Evolutionary conservation across 2,329 filamentous ascomycete genomes (phyloP), one percentile per base, ranked within the genome.

Genomic region (Lasiodiplodia sp.): DNA sequence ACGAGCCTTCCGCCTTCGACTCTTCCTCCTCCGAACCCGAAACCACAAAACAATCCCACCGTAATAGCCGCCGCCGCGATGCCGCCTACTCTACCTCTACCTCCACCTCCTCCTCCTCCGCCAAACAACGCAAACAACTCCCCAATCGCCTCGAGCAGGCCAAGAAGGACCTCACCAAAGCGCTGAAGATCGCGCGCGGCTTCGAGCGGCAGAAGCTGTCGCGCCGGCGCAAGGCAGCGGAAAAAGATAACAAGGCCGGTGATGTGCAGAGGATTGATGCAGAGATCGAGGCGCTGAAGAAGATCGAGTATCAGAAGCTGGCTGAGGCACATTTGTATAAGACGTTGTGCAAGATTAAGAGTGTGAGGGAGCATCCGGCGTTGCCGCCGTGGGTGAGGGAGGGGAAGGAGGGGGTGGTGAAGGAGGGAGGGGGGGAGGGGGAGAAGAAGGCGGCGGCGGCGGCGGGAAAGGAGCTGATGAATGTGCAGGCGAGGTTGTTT

Each of bases 181-280:
- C 90, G 0, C 84, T 95, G 70, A 93, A 93, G 78, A 83, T 85
- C 12, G 90, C 89, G 68, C 93, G 92, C 76, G 89, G 90, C 57
- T 91, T 93, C 75, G 92, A 95, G 82, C 86, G 92, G 56, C 92
- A 95, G 80, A 92, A 93, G 71, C 85, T 89, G 68, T 47, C 44
- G 44, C 85, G 87, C 25, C 82, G 92, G 69, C 86, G 90, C 68
- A 83, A 85, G 72, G 90, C 90, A 75, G 80, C 78, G 8, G 81
- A 84, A 47, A 80, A 80, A 12, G 77, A 78, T 44, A 77, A 77
- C 28, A 79, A 89, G 74, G 81, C 87, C 31, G 77, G 77, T 25
- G 79, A 89, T 74, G 81, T 87, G 25, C 80, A 82, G 69, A 83
- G 91, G 23, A 80, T 94, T 38, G 87, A 92, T 70, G 85, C 86